Base-by-base conservation (phyloP, 169 alveolate species). In the Cardiosporidium cionae region DNA sequence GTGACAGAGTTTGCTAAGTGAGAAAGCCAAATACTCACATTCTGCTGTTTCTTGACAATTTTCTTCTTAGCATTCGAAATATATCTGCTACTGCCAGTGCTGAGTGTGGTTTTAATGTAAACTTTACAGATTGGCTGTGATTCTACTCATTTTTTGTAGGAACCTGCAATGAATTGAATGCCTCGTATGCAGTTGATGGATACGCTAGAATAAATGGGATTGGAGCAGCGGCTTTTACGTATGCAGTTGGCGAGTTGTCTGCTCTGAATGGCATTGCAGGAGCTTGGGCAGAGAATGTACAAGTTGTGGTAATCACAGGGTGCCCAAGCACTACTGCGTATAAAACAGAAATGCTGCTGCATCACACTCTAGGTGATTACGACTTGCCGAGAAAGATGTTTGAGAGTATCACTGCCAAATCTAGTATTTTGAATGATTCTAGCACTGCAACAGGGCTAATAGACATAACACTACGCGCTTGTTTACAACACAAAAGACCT, bases 121-220 rank as follows among this genome's bases (percentile, higher is more conserved):
- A 22, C 25, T n/a, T 16, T 44, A 9, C 54, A 16, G 16, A 16
- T n/a, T 63, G 16, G n/a, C n/a, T 44, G 52, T 63, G 25, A 63
- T n/a, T n/a, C 52, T n/a, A n/a, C 74, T 67, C 65, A 67, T 70
- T 65, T 28, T 35, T 63, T 52, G 35, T 73, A 65, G 85, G 85
- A 1, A 79, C 87, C 3, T 81, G 87, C 58, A 81, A 81, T 25
- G 87, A 81, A 64, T 62, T 81, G 23, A 80, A 81, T 33, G 87
- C 87, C 27, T 86, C 85, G 23, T 81, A 81, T 44, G 87, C 87
- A 6, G 87, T 87, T 1, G 87, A 81, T 52, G 83, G 84, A 35
- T 81, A 81, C 66, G 87, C 87, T 36, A 64, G 87, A 58, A 35
- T 81, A 22, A 81, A 80, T 52, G 87, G 87, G 29, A 73, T 81